Conservation (phyloP, 768 basidiomycete species). For the Chalciporus pseudorubinellus region DNA sequence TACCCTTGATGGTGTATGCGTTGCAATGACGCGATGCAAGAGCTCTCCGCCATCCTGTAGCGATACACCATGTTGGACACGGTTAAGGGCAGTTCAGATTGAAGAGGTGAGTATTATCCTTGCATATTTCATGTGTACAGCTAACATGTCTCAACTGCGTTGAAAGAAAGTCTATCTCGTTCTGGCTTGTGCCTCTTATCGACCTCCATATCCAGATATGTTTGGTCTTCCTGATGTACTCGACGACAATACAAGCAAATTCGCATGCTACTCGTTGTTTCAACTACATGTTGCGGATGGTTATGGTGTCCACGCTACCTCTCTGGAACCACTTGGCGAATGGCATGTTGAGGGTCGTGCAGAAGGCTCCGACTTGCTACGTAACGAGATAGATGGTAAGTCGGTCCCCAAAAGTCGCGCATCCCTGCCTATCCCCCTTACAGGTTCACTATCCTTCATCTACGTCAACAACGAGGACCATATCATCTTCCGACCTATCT, state of each 20-base stretch:
- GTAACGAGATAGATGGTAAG: slow-evolving; percentile 47
- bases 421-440: slow-evolving; percentile 12
- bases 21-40: slow-evolving; percentile 21
- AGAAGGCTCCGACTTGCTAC: slow-evolving; percentile 43
- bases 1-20: slow-evolving; percentile 47
- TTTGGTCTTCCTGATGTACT: slow-evolving; percentile 22
- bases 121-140: no score
- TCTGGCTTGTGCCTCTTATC: slow-evolving; percentile 43
- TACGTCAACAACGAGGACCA: slow-evolving; percentile 43
- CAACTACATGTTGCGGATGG: slow-evolving; percentile 25
- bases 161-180: slow-evolving; percentile 33
- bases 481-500: slow-evolving; percentile 43
- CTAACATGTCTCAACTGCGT: background rate
- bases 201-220: slow-evolving; percentile 15
- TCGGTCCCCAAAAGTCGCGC: slow-evolving; percentile 1
- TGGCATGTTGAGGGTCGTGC: slow-evolving; percentile 54
- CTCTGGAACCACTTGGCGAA: slow-evolving; percentile 49
- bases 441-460: slow-evolving; percentile 29
- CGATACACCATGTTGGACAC: slow-evolving; percentile 20
- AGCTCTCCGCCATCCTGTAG: slow-evolving; percentile 2
- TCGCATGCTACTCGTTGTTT: slow-evolving; percentile 22
- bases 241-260: slow-evolving; percentile 3
- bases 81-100: slow-evolving; percentile 18
- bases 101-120: slow-evolving; percentile 14
- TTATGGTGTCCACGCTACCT: slow-evolving; percentile 15